phyloP scores from a whole-genome alignment of 2,329 filamentous ascomycete genomes.

The Sarocladiaceae sp. region DNA sequence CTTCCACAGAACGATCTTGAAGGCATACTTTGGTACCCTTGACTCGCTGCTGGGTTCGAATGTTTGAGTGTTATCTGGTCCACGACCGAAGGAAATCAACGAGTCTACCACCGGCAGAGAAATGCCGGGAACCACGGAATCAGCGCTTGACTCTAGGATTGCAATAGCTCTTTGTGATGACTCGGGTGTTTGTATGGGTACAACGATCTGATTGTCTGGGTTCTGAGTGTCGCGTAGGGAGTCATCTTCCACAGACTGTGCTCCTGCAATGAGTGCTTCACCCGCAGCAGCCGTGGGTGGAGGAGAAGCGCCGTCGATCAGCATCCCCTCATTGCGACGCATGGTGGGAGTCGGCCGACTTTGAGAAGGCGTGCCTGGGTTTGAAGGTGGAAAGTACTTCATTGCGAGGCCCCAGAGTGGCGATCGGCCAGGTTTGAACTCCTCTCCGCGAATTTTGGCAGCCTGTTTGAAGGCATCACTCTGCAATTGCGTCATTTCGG shows the following conservation, averaged over 20 bases:
- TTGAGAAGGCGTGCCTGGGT: background rate
- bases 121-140: slow-evolving; percentile 58
- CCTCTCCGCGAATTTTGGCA: slow-evolving; percentile 42
- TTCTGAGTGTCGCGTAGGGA: slow-evolving; percentile 6
- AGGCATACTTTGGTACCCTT: slow-evolving; percentile 73
- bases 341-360: slow-evolving; percentile 13
- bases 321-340: slow-evolving; percentile 17
- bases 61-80: slow-evolving; percentile 58
- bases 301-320: slow-evolving; percentile 22
- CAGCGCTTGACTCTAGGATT: slow-evolving; percentile 56
- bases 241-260: slow-evolving; percentile 5
- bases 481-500: slow-evolving; percentile 57
- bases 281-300: slow-evolving; percentile 22
- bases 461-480: slow-evolving; percentile 49
- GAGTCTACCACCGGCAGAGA: slow-evolving; percentile 60
- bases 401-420: slow-evolving; percentile 51
- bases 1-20: slow-evolving; percentile 71
- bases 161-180: slow-evolving; percentile 46
- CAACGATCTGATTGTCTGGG: slow-evolving; percentile 27
- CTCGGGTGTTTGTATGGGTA: slow-evolving; percentile 26
- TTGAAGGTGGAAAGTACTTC: slow-evolving; percentile 48
- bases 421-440: slow-evolving; percentile 46
- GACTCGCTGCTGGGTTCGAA: slow-evolving; percentile 58
- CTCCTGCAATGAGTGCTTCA: slow-evolving; percentile 12
- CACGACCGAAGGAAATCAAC: slow-evolving; percentile 72